Evolutionary conservation across 352 stramenopile species (phyloP).

Genomic region (Globisporangium spiculum): DNA sequence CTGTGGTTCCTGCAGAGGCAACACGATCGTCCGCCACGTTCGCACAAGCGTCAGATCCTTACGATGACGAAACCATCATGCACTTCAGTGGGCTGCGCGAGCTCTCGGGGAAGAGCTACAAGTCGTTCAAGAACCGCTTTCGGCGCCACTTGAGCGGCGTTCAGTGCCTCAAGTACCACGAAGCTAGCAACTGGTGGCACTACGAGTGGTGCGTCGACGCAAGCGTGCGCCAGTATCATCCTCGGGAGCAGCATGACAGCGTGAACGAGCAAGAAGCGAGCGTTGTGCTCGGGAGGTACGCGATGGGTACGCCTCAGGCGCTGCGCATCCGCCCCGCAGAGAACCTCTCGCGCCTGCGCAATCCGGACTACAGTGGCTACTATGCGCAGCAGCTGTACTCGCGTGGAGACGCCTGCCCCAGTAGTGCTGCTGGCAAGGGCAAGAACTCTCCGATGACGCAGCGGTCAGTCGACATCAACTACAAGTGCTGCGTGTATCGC

Average conservation of each 20-base stretch:
- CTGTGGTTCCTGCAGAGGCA: not conserved
- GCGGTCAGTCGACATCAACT: slow-evolving; percentile 43
- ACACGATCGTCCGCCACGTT: not conserved
- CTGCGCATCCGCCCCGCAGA: slow-evolving; percentile 38
- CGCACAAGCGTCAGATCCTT: not conserved
- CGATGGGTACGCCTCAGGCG: slow-evolving; percentile 25
- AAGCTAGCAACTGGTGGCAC: slow-evolving; percentile 66
- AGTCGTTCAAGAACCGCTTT: slow-evolving; percentile 69
- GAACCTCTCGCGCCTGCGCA: slow-evolving; percentile 32
- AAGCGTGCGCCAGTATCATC: slow-evolving; percentile 72
- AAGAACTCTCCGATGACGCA: not conserved
- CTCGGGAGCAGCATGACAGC: not conserved
- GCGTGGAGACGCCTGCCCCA: slow-evolving; percentile 37
- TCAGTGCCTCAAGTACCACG: slow-evolving; percentile 63
- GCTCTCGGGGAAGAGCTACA: slow-evolving; percentile 58
- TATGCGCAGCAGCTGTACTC: slow-evolving; percentile 51
- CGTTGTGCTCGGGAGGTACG: slow-evolving; percentile 46
- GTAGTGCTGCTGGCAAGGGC: slow-evolving; percentile 13
- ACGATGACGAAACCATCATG: slow-evolving; percentile 12
- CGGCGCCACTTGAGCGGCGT: slow-evolving; percentile 46
- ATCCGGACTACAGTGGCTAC: slow-evolving; percentile 60
- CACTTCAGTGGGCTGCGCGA: slow-evolving; percentile 58
- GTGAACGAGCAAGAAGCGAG: slow-evolving; percentile 18
- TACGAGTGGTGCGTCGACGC: slow-evolving; percentile 84
- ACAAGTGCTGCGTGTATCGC: slow-evolving; percentile 75